Base-by-base conservation (phyloP, 176 grass and related monocot species). In the Ampelocalamus luodianensis region DNA sequence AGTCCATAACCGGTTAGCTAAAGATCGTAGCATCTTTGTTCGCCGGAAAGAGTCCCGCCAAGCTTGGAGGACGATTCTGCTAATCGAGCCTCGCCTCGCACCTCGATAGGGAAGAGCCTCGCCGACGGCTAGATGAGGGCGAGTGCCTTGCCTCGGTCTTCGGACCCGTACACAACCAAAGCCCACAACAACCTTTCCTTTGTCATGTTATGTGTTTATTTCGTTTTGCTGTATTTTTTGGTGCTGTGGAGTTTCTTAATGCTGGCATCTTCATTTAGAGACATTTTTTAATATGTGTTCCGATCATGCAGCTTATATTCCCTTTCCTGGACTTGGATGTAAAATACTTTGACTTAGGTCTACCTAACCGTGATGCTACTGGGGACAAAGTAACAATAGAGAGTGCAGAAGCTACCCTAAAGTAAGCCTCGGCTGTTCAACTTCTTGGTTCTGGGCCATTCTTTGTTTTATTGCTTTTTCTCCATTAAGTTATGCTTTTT, bases 261-360 rank as follows among this genome's bases (percentile, higher is more conserved):
- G 23, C 36, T 63, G 18, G 10, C 5, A 24, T 15, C 42, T 74
- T 81, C 36, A 62, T 39, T 72, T 43, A 71, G 39, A 77, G 22
- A 32, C 26, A 24, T 71, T 58, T 78, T 75, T 50, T 40, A 22
- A 82, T 27, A 27, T 39, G 1, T 77, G 24, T 68, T 83, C 75
- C 62, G 75, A 46, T 79, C 34, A 48, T 93, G 85, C 89, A 97
- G 95, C 95, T 97, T 82, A 93, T 97, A 79, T 88, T 92, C 76
- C 95, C 95, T 32, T 97, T 95, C 89, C 18, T 97, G 79, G 91
- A 97, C 29, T 90, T 98, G 91, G 93, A 98, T 34, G 93, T 95
- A 85, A 98, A 98, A 55, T 98, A 98, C 77, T 98, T 90, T 86
- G 95, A 98, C 85, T 88, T 98, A 27, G 93, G 91, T 50, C 87